Conservation (phyloP, 306 rosid species). For the Macrotyloma uniflorum region DNA sequence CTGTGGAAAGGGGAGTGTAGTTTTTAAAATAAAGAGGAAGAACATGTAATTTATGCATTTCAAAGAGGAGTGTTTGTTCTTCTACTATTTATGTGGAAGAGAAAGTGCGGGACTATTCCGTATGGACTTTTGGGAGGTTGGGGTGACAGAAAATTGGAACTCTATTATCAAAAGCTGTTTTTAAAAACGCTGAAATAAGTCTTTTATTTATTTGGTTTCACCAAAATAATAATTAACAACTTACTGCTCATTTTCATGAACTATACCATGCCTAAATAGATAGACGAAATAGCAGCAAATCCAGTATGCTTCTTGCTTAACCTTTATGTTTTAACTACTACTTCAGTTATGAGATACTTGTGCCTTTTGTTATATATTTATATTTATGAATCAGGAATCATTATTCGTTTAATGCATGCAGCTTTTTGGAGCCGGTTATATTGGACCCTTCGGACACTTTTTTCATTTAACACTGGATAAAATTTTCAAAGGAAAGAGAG, state of each 20-base stretch:
- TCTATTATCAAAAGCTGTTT: conserved; percentile 24
- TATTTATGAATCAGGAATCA: conserved; percentile 25
- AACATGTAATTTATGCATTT: background rate
- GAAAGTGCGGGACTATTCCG: background rate
- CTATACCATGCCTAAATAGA: background rate
- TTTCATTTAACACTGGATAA: conserved; percentile 68
- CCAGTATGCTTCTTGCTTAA: background rate
- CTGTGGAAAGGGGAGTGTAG: background rate
- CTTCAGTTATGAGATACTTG: background rate
- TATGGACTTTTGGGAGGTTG: background rate
- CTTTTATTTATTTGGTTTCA: background rate
- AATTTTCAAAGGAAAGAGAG: conserved; percentile 92
- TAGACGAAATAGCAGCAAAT: conserved; percentile 11
- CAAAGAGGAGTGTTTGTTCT: background rate
- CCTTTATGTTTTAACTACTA: background rate
- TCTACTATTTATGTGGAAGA: conserved; percentile 7
- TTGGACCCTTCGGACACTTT: conserved; percentile 96
- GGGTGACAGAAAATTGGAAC: background rate
- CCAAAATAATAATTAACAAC: background rate
- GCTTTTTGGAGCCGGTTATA: conserved; percentile 88
- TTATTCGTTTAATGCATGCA: conserved; percentile 44
- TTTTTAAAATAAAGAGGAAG: background rate
- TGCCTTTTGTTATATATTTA: conserved; percentile 10
- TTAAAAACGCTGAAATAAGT: conserved; percentile 11
- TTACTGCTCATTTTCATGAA: conserved; percentile 10